A percentile compares a stretch with the other conserved stretches of the same genome.
Conservation (phyloP, 163 green algal genomes). For the Picocystis sp. region DNA sequence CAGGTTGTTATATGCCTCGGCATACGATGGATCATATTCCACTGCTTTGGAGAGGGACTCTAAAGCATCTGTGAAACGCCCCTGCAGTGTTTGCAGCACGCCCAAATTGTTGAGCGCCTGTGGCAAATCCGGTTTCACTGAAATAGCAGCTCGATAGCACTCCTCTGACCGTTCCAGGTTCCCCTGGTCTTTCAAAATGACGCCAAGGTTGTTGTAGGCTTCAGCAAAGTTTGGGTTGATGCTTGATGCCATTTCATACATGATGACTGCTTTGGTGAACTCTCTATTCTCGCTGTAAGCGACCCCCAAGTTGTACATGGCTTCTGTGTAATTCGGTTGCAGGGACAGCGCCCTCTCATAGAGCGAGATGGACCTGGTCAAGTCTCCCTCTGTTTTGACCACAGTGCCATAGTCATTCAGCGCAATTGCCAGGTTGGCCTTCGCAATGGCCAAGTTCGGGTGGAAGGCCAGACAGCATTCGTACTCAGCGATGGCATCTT, state of each 20-base stretch:
- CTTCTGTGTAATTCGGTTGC: slow-evolving; percentile 27
- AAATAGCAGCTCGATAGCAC: slow-evolving; percentile 7
- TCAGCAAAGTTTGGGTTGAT: slow-evolving; percentile 42
- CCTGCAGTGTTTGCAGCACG: slow-evolving; percentile 50
- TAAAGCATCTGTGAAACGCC: too few relatives aligned
- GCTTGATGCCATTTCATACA: slow-evolving; percentile 56
- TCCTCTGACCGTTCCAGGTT: slow-evolving; percentile 31
- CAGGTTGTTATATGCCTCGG: slow-evolving; percentile 92
- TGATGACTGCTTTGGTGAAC: slow-evolving; percentile 25
- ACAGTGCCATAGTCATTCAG: slow-evolving; percentile 60
- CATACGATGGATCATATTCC: slow-evolving; percentile 50
- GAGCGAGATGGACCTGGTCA: slow-evolving; percentile 30
- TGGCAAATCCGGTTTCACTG: slow-evolving; percentile 30
- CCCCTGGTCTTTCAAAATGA: slow-evolving; percentile 53
- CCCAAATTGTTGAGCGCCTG: slow-evolving; percentile 68
- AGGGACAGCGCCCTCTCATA: slow-evolving; percentile 70
- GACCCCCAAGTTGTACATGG: slow-evolving; percentile 83
- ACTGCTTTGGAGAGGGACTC: slow-evolving; percentile 5
- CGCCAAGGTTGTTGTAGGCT: slow-evolving; percentile 72
- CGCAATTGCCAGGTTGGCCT: slow-evolving; percentile 56
- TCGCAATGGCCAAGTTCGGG: slow-evolving; percentile 56
- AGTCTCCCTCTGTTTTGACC: slow-evolving; percentile 26
- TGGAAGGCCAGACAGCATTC: slow-evolving; percentile 49
- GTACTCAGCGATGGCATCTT: slow-evolving; percentile 53
- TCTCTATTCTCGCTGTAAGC: slow-evolving; percentile 49